These are phyloP conservation scores for Herpetospermum pedunculosum DNA, from an alignment of 306 rosid species.

Conservation along the genomic window DNA sequence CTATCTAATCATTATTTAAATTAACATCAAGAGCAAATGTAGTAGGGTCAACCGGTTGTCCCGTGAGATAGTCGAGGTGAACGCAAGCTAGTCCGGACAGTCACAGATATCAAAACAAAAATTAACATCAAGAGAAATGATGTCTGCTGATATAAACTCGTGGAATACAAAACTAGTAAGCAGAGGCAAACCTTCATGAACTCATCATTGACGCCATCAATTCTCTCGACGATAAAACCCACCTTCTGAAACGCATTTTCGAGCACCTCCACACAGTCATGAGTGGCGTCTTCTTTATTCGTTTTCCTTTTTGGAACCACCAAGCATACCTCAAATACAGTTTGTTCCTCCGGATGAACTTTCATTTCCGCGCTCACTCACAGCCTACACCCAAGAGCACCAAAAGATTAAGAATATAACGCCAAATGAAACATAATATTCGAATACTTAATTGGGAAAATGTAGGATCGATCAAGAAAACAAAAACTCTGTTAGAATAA, in stretches of 20 bases:
- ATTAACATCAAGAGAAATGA: neutral
- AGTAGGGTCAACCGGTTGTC: no score
- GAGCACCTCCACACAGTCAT: slow-evolving; percentile 44
- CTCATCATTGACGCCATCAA: slow-evolving; percentile 73
- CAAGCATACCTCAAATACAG: slow-evolving; percentile 67
- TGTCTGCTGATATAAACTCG: neutral
- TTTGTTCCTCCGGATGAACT: slow-evolving; percentile 26
- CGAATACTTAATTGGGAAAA: neutral
- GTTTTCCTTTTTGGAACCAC: slow-evolving; percentile 56
- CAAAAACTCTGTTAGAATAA: slow-evolving; percentile 1
- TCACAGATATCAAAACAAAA: no score
- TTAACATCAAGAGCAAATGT: neutral
- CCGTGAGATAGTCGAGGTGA: no score
- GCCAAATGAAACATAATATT: neutral
- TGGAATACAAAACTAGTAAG: neutral
- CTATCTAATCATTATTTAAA: neutral
- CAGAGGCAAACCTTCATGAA: slow-evolving; percentile 69
- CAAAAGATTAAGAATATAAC: neutral
- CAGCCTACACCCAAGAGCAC: slow-evolving; percentile 8
- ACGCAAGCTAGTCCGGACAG: no score
- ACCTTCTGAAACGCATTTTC: slow-evolving; percentile 40
- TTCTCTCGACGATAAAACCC: slow-evolving; percentile 65
- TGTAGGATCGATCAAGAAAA: slow-evolving; percentile 2
- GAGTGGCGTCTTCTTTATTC: slow-evolving; percentile 25
- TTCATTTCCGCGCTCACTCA: slow-evolving; percentile 30